Base-by-base conservation (phyloP, 164 flowering plant species). In the Chimonanthus salicifolius region DNA sequence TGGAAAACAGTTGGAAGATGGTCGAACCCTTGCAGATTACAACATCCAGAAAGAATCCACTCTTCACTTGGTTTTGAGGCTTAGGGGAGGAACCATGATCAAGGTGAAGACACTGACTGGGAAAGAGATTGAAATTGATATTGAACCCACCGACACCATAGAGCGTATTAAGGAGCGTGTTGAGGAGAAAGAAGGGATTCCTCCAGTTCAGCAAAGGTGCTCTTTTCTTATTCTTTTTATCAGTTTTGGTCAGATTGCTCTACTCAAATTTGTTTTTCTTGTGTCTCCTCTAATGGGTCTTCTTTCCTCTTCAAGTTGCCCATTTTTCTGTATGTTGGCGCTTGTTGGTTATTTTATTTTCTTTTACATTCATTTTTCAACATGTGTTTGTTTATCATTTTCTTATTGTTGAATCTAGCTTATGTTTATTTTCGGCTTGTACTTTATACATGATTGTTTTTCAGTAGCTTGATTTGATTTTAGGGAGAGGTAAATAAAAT, bases 161-260 rank as follows among this genome's bases (percentile, higher is more conserved):
- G 84, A 81, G 13, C 70, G 84, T 62, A 81, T 81, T 49, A 81
- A 81, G 80, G 81, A 81, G 72, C 72, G 84, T 33, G 84, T 82
- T 10, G 84, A 82, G 75, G 84, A 82, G 78, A 80, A 82, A 48
- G 84, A 82, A 80, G 84, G 84, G 67, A 82, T 82, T 8, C 84
- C 84, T 64, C 84, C 84, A 2, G 84, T 82, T 46, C 84, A 82
- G 70, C 84, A 80, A 72, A 80, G 84, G 84, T 74, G 67, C 50
- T 13, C 6, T 65, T 21, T 21, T 67, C 47, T 72, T 63, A 60
- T 48, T 69, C 58, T 48, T 48, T 44, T 13, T 49, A 49, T 76
- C 54, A 10, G 2, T 54, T 6, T 16, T 16, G 9, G 47, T 18
- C 47, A 21, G 9, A 47, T 58, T 71, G 18, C 48, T 21, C n/a